Conservation (phyloP, 345 rosid genomes). For the Lagerstroemia speciosa region DNA sequence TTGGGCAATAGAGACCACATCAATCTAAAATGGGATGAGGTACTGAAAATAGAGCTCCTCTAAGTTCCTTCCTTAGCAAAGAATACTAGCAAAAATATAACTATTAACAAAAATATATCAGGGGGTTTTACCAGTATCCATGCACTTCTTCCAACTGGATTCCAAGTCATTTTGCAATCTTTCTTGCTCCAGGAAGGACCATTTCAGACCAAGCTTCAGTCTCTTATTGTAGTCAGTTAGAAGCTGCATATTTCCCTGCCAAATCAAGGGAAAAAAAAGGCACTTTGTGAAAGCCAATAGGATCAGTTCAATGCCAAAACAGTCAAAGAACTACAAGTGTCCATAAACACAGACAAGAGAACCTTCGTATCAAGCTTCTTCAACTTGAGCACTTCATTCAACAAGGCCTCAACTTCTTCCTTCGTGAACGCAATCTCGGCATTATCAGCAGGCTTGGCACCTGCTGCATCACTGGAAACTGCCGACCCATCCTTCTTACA, state of each 20-base stretch:
- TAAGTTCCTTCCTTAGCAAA: not conserved
- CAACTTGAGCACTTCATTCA: slow-evolving; percentile 58
- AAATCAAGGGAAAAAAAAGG: not conserved
- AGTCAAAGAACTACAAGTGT: not conserved
- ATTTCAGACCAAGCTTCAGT: slow-evolving; percentile 65
- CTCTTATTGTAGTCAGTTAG: slow-evolving; percentile 43
- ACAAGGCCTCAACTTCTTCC: slow-evolving; percentile 69
- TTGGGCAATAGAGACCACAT: not conserved
- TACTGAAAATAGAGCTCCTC: not conserved
- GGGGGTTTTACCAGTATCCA: slow-evolving; percentile 36
- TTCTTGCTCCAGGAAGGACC: slow-evolving; percentile 63
- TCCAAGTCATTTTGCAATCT: slow-evolving; percentile 46
- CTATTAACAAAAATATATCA: not conserved
- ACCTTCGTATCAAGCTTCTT: slow-evolving; percentile 83
- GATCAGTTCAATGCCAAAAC: no score
- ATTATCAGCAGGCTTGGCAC: slow-evolving; percentile 33
- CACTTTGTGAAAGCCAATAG: not conserved
- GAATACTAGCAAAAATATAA: not conserved
- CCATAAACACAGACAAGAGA: not conserved
- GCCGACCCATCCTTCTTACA: slow-evolving; percentile 39
- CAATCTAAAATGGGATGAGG: not conserved
- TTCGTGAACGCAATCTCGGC: slow-evolving; percentile 44
- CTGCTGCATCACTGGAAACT: slow-evolving; percentile 26
- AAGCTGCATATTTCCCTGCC: slow-evolving; percentile 57
- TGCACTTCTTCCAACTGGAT: slow-evolving; percentile 41